A percentile compares a stretch with the other conserved stretches of the same genome.
phyloP scores from a whole-genome alignment of 306 rosid species.

The Echinosophora koreensis region DNA sequence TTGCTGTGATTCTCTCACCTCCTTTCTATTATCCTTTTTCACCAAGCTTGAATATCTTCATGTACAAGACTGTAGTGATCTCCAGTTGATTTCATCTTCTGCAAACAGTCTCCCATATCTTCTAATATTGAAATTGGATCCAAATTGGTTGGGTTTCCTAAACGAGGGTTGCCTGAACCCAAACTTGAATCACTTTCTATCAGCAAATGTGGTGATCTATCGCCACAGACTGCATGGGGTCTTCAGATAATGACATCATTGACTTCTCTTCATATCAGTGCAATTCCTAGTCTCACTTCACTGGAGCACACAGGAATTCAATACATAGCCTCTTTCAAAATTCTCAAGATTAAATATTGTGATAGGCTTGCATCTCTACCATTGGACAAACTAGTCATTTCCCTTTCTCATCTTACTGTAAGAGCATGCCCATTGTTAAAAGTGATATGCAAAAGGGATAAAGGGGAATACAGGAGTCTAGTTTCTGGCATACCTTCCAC shows the following conservation, averaged over 20 bases:
- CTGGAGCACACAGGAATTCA: slow-evolving; percentile 44
- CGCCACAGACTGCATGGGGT: slow-evolving; percentile 34
- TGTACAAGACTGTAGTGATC: slow-evolving; percentile 30
- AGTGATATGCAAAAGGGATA: slow-evolving; percentile 21
- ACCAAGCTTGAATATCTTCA: slow-evolving; percentile 37
- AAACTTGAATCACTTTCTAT: slow-evolving; percentile 35
- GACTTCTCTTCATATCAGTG: slow-evolving; percentile 40
- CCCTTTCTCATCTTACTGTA: slow-evolving; percentile 44
- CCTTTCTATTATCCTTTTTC: slow-evolving; percentile 38
- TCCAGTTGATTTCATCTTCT: slow-evolving; percentile 14
- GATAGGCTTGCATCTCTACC: slow-evolving; percentile 42
- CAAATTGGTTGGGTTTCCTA: slow-evolving; percentile 30
- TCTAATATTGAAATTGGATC: slow-evolving; percentile 32
- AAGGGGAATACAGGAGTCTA: slow-evolving; percentile 30
- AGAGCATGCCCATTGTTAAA: slow-evolving; percentile 37
- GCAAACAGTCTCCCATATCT: slow-evolving; percentile 24
- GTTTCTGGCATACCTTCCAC: slow-evolving; percentile 40
- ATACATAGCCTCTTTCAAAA: slow-evolving; percentile 27
- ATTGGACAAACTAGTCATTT: slow-evolving; percentile 12
- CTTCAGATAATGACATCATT: slow-evolving; percentile 30
- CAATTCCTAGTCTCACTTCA: slow-evolving; percentile 27
- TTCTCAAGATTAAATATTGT: slow-evolving; percentile 46
- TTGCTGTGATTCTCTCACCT: slow-evolving; percentile 38
- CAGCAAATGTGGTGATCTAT: slow-evolving; percentile 29
- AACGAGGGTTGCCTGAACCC: slow-evolving; percentile 34